Evolutionary conservation across 495 filamentous ascomycete genomes (phyloP), one percentile per base, ranked within the genome.

Genomic region (Hypoxylon perforatum): DNA sequence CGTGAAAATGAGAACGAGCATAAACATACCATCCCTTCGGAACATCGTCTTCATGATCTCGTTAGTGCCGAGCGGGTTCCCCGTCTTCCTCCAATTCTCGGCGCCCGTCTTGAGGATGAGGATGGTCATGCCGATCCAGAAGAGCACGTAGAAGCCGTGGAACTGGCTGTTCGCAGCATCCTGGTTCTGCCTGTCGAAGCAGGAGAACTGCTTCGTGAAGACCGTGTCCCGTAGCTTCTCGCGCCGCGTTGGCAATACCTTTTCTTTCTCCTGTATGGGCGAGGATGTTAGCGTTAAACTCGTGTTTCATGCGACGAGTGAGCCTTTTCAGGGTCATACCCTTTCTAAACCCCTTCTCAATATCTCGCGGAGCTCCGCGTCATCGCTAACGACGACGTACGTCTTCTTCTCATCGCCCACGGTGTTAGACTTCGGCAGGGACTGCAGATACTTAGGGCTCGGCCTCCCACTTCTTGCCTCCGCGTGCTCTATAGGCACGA

Each of bases 111-210:
- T 85, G 39, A 91, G 58, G 25, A 91, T 79, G 65, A 89, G 78
- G 48, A 92, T 72, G 19, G 80, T 80, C 60, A 91, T 85, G 3
- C 81, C 81, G 47, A 93, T 81, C 84, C 90, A 93, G 75, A 92
- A 92, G 4, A 93, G 82, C 1, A 87, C 90, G 64, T 90, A 92
- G 75, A 93, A 92, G 28, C 90, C 90, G 67, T 90, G 85, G 63
- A 92, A 92, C 8, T 86, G 84, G 21, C 84, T 87, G 14, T 85
- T 81, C 11, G 80, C 78, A 11, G 80, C 81, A 1, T 73, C 73
- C 5, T 81, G 79, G 75, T 91, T 91, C 60, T 87, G 86, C 11
- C 87, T 81, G 72, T 93, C 90, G 65, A 93, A 92, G 4, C 87
- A 78, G 0, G 89, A 88, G 68, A 90, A 90, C 53, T 84, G 85